These are phyloP conservation scores for Candida ortonii DNA, from an alignment of 805 yeast genomes.

Conservation along the genomic window DNA sequence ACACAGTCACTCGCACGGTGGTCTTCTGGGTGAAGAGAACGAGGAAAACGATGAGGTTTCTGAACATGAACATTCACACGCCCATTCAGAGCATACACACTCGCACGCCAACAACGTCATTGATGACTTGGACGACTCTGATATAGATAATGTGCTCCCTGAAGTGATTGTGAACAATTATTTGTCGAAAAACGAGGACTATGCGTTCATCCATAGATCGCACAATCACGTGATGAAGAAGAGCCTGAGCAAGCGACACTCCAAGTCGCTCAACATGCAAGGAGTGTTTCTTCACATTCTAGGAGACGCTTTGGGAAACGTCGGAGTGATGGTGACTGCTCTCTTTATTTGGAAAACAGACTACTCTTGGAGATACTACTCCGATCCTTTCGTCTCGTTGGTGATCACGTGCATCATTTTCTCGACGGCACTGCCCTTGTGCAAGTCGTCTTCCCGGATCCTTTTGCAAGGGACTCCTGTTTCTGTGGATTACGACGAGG, in stretches of 20 bases:
- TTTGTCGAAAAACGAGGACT: conserved; percentile 10
- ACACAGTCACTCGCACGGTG: conserved; percentile 34
- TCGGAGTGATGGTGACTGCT: conserved; percentile 90
- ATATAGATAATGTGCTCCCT: conserved; percentile 29
- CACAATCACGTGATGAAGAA: conserved; percentile 27
- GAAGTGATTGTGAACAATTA: conserved; percentile 25
- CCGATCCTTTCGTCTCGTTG: conserved; percentile 84
- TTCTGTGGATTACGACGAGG: conserved; percentile 71
- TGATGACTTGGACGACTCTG: conserved; percentile 19
- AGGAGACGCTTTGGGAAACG: conserved; percentile 94
- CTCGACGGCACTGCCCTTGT: conserved; percentile 86
- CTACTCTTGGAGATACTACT: conserved; percentile 79
- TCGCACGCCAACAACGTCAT: conserved; percentile 17
- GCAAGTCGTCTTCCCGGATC: conserved; percentile 81
- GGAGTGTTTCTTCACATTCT: conserved; percentile 94
- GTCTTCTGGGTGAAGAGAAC: conserved; percentile 11
- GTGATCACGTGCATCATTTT: conserved; percentile 85
- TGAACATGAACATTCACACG: conserved; percentile 16
- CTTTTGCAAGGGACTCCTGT: conserved; percentile 90
- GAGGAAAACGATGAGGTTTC: conserved; percentile 10
- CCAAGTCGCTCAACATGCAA: conserved; percentile 87
- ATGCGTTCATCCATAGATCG: conserved; percentile 17
- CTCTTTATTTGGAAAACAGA: conserved; percentile 91
- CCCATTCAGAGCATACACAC: conserved; percentile 19
- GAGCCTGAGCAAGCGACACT: conserved; percentile 21